Base-by-base conservation (phyloP, 1,284 basidiomycete genomes). In the Ustilago cynodontis region DNA sequence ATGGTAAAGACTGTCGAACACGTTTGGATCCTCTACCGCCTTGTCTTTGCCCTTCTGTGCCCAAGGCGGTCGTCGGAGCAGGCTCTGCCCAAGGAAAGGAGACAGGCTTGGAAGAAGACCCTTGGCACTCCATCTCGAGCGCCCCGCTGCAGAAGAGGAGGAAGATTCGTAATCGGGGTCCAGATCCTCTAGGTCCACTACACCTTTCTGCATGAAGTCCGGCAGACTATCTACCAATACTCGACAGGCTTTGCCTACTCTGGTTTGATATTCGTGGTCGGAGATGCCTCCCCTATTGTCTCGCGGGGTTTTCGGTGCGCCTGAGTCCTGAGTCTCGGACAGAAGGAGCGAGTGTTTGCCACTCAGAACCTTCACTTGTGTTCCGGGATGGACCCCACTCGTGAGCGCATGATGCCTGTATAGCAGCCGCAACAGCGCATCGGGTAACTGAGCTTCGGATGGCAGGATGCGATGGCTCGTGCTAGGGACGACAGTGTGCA, bases 1-100 rank as follows among this genome's bases (percentile, higher is more conserved):
- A 52, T 82, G 79, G 41, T 82, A 82, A 20, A 81, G 62, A 28
- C 71, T 74, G 51, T 70, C 67, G 37, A 78, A 78, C 16, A 22
- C 37, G 14, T 53, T 39, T 13, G 50, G 9, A 20, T 41, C 18
- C 0, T 61, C 58, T 14, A 43, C 20, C 31, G 58, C 26, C 50
- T 56, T 60, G 18, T 35, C 52, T 28, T 65, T 66, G 47, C 57
- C 55, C 43, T 64, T 67, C 4, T 20, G 43, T 31, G 49, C 33
- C 61, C 66, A 68, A 1, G 59, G 29, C 11, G 65, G 43, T 13
- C 71, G 6, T 52, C 64, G 51, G 0, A 77, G 61, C 47, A 73
- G 29, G 51, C 65, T 70, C 59, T 73, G 71, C 2, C 71, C 71
- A 1, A 77, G 59, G 31, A 77, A 77, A 1, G 75, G 75, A 0